These are phyloP conservation scores for Dictyostelium intermedium DNA, from an alignment of 78 protist genomes.

Conservation along the genomic window DNA sequence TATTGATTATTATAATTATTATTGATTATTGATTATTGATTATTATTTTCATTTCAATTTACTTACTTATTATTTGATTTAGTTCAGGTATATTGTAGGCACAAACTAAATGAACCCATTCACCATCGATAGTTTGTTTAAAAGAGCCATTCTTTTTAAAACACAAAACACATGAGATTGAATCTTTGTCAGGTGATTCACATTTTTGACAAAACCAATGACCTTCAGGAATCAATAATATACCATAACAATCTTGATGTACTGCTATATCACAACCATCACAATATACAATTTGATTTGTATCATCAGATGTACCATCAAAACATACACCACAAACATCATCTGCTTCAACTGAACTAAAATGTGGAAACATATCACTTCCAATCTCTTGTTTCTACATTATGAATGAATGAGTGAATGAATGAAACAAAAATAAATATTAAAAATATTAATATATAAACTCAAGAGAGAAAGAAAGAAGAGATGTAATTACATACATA, in stretches of 20 bases:
- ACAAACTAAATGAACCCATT: constrained; percentile 76
- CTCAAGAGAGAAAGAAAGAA: not conserved
- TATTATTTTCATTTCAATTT: not conserved
- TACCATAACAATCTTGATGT: constrained; percentile 87
- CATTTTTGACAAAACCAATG: constrained; percentile 85
- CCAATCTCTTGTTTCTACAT: constrained; percentile 50
- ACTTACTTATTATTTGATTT: not conserved
- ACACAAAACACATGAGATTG: constrained; percentile 33
- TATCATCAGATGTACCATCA: constrained; percentile 82
- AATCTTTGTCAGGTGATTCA: constrained; percentile 33
- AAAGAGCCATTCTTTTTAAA: constrained; percentile 47
- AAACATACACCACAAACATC: constrained; percentile 82
- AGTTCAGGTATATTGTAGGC: constrained; percentile 41
- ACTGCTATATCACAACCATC: constrained; percentile 88
- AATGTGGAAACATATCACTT: constrained; percentile 64
- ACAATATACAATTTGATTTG: constrained; percentile 86
- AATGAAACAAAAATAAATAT: not conserved
- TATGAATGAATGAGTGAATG: not conserved
- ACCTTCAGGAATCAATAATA: constrained; percentile 81
- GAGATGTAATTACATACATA: constrained; percentile 12
- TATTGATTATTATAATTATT: not conserved
- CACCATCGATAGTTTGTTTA: constrained; percentile 64
- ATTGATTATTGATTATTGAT: not conserved
- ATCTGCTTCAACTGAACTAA: constrained; percentile 42
- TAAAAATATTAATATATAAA: not conserved